Conservation (phyloP, 2,329 filamentous ascomycete genomes). For the Colletotrichum tropicicola region DNA sequence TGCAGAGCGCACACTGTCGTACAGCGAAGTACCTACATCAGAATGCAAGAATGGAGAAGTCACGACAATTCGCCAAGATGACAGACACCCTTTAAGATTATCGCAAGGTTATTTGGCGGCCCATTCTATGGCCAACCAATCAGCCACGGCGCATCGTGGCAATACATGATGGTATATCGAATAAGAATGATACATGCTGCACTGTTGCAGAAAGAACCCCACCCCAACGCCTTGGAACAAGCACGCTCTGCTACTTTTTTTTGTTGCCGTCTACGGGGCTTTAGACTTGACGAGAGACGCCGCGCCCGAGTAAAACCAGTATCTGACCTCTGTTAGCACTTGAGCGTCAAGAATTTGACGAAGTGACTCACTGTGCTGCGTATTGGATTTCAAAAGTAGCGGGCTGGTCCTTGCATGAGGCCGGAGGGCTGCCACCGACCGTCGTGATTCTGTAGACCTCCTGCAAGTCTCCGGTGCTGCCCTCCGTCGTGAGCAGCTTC, state of each 20-base stretch:
- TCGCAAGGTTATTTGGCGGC: background rate
- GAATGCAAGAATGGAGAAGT: too few species aligned
- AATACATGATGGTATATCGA: conserved; percentile 25
- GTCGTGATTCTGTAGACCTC: conserved; percentile 88
- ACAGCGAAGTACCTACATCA: too few species aligned
- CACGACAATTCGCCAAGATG: too few species aligned
- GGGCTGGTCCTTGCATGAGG: conserved; percentile 73
- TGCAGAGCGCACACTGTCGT: too few species aligned
- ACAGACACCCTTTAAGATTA: conserved; percentile 10
- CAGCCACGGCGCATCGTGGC: background rate
- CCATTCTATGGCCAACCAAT: background rate
- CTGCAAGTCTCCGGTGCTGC: conserved; percentile 70
- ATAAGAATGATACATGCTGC: conserved; percentile 1
- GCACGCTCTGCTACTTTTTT: background rate
- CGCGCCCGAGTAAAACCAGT: conserved; percentile 47
- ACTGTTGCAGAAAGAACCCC: too few species aligned
- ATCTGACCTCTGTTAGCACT: conserved; percentile 35
- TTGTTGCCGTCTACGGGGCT: background rate
- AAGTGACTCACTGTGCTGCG: conserved; percentile 77
- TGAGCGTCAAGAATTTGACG: background rate
- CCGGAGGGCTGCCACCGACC: conserved; percentile 80
- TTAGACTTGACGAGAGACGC: conserved; percentile 1
- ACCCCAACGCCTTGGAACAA: conserved; percentile 16
- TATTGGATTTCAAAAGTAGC: conserved; percentile 80
- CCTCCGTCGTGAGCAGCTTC: conserved; percentile 67